phyloP scores from a whole-genome alignment of 2,329 filamentous ascomycete species.

The Ophiostoma perfectum region DNA sequence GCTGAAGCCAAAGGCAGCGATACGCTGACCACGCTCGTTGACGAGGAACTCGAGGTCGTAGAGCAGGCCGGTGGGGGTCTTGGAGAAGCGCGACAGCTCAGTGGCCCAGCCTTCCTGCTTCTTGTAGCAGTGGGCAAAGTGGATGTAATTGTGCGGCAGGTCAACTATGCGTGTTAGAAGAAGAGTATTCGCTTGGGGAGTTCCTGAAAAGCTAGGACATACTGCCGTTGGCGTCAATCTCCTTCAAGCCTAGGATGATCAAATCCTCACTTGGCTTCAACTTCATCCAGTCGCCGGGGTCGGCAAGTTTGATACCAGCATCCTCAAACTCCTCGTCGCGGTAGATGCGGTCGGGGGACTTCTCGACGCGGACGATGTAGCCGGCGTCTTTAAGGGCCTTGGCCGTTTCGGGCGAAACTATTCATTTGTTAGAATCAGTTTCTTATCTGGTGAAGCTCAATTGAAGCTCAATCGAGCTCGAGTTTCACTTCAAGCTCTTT shows the following conservation, averaged over 20 bases:
- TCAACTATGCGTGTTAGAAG: conserved; percentile 39
- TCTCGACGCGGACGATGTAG: conserved; percentile 64
- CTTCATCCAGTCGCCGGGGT: conserved; percentile 61
- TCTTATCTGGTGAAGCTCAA: not conserved
- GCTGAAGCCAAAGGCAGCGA: conserved; percentile 67
- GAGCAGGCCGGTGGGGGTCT: conserved; percentile 64
- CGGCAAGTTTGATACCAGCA: conserved; percentile 60
- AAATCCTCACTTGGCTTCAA: conserved; percentile 54
- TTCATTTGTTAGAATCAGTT: not conserved
- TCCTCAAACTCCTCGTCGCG: conserved; percentile 56
- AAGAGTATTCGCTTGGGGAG: not conserved
- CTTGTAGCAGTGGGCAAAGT: conserved; percentile 68
- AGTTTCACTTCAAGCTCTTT: too few relatives aligned
- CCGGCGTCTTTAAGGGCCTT: conserved; percentile 61
- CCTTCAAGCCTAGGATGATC: conserved; percentile 72
- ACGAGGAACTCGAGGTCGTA: conserved; percentile 88
- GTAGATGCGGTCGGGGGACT: conserved; percentile 60
- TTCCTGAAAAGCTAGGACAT: not conserved
- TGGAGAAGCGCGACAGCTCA: conserved; percentile 72
- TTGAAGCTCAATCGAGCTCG: not conserved
- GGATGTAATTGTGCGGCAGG: conserved; percentile 66
- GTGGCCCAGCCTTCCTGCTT: conserved; percentile 71
- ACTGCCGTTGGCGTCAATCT: conserved; percentile 62
- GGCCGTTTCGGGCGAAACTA: conserved; percentile 27
- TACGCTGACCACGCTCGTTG: conserved; percentile 57